A percentile compares a stretch with the other conserved stretches of the same genome.
Conservation (phyloP, 352 stramenopile species). For the Phytophthora cactorum region DNA sequence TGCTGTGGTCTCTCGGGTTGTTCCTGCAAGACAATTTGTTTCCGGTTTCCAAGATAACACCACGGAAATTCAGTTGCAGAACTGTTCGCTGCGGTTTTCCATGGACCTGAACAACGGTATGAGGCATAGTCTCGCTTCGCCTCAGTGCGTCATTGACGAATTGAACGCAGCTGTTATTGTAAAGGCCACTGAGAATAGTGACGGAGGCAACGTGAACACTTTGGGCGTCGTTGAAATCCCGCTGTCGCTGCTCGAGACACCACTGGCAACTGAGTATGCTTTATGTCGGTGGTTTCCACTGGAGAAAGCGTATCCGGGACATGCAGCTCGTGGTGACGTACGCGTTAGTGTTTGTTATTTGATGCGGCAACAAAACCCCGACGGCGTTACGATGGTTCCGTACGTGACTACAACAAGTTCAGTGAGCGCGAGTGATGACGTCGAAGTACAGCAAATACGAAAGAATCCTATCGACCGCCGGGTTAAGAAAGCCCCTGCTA, state of each 20-base stretch:
- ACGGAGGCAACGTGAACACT: background rate
- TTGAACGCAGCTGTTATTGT: slow-evolving; percentile 27
- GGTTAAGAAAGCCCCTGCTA: slow-evolving; percentile 6
- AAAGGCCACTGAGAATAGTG: slow-evolving; percentile 6
- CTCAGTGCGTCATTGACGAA: slow-evolving; percentile 37
- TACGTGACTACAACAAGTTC: slow-evolving; percentile 24
- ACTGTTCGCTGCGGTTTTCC: slow-evolving; percentile 21
- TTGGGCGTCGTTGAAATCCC: slow-evolving; percentile 52
- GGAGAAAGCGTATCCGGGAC: slow-evolving; percentile 37
- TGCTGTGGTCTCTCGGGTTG: slow-evolving; percentile 13
- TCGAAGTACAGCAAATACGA: slow-evolving; percentile 1
- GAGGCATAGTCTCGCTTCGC: slow-evolving; percentile 12
- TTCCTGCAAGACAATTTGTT: slow-evolving; percentile 19
- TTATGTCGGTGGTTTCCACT: slow-evolving; percentile 73
- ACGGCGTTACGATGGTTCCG: slow-evolving; percentile 38
- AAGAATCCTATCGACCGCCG: slow-evolving; percentile 1
- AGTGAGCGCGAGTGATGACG: background rate
- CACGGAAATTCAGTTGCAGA: slow-evolving; percentile 17
- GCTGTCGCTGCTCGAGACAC: slow-evolving; percentile 55
- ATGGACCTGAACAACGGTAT: slow-evolving; percentile 18
- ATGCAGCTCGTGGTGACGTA: slow-evolving; percentile 51
- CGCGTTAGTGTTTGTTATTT: slow-evolving; percentile 46
- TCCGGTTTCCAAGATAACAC: slow-evolving; percentile 16
- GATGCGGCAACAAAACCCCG: slow-evolving; percentile 31
- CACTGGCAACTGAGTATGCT: slow-evolving; percentile 48